Evolutionary conservation across 371 early-diverging fungal genomes (phyloP), one percentile per base, ranked within the genome.

Genomic region (Batkoa obscura): DNA sequence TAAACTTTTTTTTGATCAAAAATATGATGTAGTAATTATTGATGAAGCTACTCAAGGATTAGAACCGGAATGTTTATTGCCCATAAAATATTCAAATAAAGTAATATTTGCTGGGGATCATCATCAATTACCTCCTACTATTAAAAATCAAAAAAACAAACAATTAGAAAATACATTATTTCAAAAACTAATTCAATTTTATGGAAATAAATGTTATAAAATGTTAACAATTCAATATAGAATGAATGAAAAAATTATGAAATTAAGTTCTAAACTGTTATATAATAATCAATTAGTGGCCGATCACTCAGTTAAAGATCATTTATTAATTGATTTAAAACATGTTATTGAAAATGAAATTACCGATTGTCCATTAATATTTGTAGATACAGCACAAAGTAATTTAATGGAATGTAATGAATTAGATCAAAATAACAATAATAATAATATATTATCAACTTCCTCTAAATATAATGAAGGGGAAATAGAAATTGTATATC

Each of bases 31-130:
- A 0, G 83, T 92, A 0, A 71, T 98, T 35, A 90, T 98, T 59
- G 99, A 97, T 62, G 97, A 95, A 68, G 86, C 87, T 0, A 83
- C 88, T 3, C 95, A 95, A 62, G 88, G 90, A 0, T 64, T 84
- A 23, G 90, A 89, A 72, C 77, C 70, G 64, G 95, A 94, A 72
- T 85, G 88, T 61, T 94, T 90, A 90, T 84, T 95, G 47, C 88
- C 90, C 0, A 72, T 87, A 13, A 62, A 76, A 34, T 85, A 84
- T 61, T 83, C 80, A 1, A 75, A 79, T 34, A 81, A 78, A 51
- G 75, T 92, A 1, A 79, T 98, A 42, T 67, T 98, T 17, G 94
- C 92, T 23, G 98, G 98, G 5, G 98, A 96, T 68, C 94, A 90
- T 61, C 70, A 81, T 42, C 98, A 98, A 62, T 67, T 98, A 35